Base-by-base conservation (phyloP, 2,329 filamentous ascomycete species). In the Arthroderma sp. region DNA sequence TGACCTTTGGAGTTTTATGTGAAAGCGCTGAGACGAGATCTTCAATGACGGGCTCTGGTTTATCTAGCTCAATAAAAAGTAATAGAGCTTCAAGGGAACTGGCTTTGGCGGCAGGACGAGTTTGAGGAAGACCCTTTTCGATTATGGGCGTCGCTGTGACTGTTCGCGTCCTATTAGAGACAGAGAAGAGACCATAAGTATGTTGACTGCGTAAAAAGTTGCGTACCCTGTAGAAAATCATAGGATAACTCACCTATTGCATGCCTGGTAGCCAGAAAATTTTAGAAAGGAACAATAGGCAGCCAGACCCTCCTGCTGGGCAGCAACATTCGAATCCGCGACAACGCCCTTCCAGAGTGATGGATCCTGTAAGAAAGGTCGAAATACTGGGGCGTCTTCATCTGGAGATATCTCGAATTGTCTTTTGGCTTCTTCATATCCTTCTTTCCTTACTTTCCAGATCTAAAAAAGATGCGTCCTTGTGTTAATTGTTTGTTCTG, bases 401-500 rank as follows among this genome's bases (percentile, higher is more conserved):
- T 91, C 86, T 60, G 88, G 85, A 4, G 91, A 89, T 59, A 82
- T 77, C 69, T 90, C 85, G 71, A 98, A 97, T 64, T 85, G 82
- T 71, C 93, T 91, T 41, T 86, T 82, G 19, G 89, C 91, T 64
- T 93, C 89, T 78, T 98, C 93, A 70, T 97, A 98, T 56, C 85
- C 93, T 68, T 83, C 84, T 75, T 98, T 98, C 67, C 93, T 83
- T 43, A 95, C 91, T 80, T 98, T 98, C 93, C 93, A 98, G 67
- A 87, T 82, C 86, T 87, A 66, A 28, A 33, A 43, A 38, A 21
- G 53, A 19, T 56, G 13, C 39, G 28, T 61, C 23, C 23, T 31
- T 31, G 33, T 9, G 23, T 8, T 33, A 49, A 19, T 51, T 33
- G 44, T 33, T 51, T 51, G 44, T 13, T 51, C 21, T 3, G 23